Conservation (phyloP, 2,329 filamentous ascomycete species). For the Fusarium siculi region DNA sequence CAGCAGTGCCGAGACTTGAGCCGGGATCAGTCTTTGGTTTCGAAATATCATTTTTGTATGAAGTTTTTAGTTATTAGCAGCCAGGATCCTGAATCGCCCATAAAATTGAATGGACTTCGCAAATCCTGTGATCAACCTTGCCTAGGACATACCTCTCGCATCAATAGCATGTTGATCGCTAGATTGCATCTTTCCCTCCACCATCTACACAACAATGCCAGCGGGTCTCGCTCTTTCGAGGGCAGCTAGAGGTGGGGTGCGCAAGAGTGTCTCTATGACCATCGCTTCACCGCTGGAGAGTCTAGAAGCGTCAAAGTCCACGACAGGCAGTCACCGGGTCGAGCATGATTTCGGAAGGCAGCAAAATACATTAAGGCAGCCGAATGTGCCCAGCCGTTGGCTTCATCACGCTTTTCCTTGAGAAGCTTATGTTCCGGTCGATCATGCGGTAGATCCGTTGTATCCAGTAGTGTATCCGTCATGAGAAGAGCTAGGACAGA, state of each 20-base stretch:
- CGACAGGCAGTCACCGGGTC: not conserved
- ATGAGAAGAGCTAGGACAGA: not conserved
- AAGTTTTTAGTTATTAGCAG: not conserved
- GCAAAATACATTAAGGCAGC: not conserved
- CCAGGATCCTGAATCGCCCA: not conserved
- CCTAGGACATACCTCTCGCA: no score
- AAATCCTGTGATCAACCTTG: not conserved
- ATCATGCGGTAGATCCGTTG: not conserved
- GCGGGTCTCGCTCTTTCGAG: not conserved
- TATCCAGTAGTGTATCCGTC: not conserved
- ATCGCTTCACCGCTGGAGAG: not conserved
- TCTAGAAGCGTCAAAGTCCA: not conserved
- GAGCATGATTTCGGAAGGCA: not conserved
- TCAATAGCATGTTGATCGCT: not conserved
- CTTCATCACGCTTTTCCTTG: no score
- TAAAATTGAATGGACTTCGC: not conserved
- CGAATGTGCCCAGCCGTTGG: not conserved
- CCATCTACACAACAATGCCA: not conserved
- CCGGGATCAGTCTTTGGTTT: not conserved
- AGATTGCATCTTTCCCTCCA: not conserved
- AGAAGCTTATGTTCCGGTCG: not conserved
- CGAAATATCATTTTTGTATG: not conserved
- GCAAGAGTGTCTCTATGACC: not conserved
- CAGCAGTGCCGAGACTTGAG: not conserved
- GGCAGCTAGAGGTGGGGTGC: not conserved